A percentile compares a stretch with the other conserved stretches of the same genome.
phyloP scores from a whole-genome alignment of 2,329 filamentous ascomycete species.

The Thelonectria rubi region DNA sequence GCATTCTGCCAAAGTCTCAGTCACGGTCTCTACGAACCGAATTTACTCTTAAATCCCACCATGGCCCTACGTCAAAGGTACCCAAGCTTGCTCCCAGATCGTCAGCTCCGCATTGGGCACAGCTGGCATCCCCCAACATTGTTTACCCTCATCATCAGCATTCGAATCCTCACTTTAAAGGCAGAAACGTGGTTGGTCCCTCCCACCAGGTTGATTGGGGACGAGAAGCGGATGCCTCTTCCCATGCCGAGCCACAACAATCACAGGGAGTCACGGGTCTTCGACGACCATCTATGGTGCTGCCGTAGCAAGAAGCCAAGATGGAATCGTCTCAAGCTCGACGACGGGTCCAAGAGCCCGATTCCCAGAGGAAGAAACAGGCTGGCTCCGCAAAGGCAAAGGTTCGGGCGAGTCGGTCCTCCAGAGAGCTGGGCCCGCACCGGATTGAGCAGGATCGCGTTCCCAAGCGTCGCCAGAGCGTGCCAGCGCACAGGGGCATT shows the following conservation, averaged over 20 bases:
- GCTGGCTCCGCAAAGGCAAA: background rate
- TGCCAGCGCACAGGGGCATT: constrained; percentile 16
- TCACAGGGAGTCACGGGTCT: constrained; percentile 16
- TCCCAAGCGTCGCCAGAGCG: constrained; percentile 30
- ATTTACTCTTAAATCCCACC: constrained; percentile 3
- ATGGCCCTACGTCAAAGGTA: constrained; percentile 26
- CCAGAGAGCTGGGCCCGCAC: constrained; percentile 14
- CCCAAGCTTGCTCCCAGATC: constrained; percentile 20
- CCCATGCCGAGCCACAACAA: constrained; percentile 1
- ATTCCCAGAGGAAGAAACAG: background rate
- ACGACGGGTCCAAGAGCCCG: background rate
- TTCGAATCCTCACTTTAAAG: background rate
- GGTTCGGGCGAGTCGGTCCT: constrained; percentile 16
- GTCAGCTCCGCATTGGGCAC: constrained; percentile 29
- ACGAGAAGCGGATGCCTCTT: background rate
- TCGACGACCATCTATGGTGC: constrained; percentile 21
- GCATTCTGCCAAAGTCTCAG: constrained; percentile 30
- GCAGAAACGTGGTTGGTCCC: background rate
- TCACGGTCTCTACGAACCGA: constrained; percentile 4
- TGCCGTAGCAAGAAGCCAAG: constrained; percentile 6
- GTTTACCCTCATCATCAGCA: constrained; percentile 7
- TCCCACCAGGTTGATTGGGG: background rate
- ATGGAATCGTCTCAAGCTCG: background rate
- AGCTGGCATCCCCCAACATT: constrained; percentile 3
- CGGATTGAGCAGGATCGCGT: constrained; percentile 5